Conservation (phyloP, 352 stramenopile species). For the Globisporangium camurandrum region DNA sequence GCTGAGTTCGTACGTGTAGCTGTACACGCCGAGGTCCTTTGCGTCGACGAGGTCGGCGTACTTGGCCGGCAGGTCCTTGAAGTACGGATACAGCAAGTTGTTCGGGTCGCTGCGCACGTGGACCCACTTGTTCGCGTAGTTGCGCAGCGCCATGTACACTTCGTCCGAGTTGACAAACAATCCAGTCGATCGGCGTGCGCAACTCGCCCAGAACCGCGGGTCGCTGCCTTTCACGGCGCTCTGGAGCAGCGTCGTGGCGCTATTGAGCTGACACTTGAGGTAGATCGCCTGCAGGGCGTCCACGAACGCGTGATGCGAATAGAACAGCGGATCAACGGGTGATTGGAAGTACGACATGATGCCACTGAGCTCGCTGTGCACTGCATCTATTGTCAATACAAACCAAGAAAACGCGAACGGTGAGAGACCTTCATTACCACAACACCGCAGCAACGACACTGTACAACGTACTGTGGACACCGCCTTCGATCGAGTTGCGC, state of each 20-base stretch:
- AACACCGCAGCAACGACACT: neutral
- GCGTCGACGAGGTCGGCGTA: conserved; percentile 34
- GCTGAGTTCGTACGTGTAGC: conserved; percentile 50
- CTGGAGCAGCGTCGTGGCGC: conserved; percentile 17
- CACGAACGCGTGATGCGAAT: conserved; percentile 34
- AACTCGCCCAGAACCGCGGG: conserved; percentile 23
- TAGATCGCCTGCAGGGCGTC: conserved; percentile 47
- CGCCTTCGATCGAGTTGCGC: conserved; percentile 20
- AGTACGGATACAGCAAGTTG: conserved; percentile 50
- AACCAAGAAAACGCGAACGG: no score
- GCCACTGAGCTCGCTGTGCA: conserved; percentile 35
- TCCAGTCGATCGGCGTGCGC: conserved; percentile 12
- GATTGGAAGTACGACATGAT: conserved; percentile 42
- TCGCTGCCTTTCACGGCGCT: conserved; percentile 21
- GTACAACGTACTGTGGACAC: conserved; percentile 39
- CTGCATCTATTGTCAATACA: no score
- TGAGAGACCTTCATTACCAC: no score
- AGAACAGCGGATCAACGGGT: conserved; percentile 48
- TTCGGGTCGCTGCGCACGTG: conserved; percentile 28
- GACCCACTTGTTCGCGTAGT: conserved; percentile 17
- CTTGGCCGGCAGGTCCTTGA: conserved; percentile 38
- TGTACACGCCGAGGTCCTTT: conserved; percentile 44
- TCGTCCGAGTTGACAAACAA: conserved; percentile 18
- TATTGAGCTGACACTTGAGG: conserved; percentile 32
- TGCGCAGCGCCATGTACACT: conserved; percentile 19